Conservation (phyloP, 2,329 filamentous ascomycete species). For the Bipolaris gigantea region DNA sequence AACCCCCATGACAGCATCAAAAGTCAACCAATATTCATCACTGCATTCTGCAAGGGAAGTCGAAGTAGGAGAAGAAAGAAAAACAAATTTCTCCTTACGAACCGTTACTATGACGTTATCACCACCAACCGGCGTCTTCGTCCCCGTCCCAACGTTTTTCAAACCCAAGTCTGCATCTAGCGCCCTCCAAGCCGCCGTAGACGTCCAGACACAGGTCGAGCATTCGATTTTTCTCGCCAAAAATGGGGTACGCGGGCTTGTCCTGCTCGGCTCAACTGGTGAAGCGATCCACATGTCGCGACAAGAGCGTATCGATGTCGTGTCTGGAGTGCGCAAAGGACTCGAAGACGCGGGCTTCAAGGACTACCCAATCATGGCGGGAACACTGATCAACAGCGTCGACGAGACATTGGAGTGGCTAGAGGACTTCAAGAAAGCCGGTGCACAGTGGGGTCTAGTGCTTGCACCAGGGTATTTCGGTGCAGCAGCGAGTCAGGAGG, state of each 20-base stretch:
- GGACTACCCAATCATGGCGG: conserved; percentile 64
- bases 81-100: conserved; percentile 3
- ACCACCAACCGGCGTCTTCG: conserved; percentile 45
- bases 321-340: conserved; percentile 59
- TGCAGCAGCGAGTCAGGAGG: conserved; percentile 59
- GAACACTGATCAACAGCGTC: conserved; percentile 63
- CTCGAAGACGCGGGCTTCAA: conserved; percentile 59
- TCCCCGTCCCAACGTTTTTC: conserved; percentile 65
- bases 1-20: neutral
- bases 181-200: conserved; percentile 55
- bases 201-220: conserved; percentile 60
- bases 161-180: conserved; percentile 51
- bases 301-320: conserved; percentile 59
- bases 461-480: conserved; percentile 69
- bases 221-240: conserved; percentile 64
- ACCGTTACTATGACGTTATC: conserved; percentile 29
- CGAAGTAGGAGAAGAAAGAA: neutral
- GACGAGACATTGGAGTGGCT: conserved; percentile 64
- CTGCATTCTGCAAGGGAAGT: neutral
- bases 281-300: conserved; percentile 64
- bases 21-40: neutral
- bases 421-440: conserved; percentile 58
- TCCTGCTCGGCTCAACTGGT: conserved; percentile 65
- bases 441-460: conserved; percentile 64
- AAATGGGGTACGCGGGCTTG: conserved; percentile 62